Evolutionary conservation across 2,329 filamentous ascomycete species (phyloP).

Genomic region (Sclerotinia borealis): DNA sequence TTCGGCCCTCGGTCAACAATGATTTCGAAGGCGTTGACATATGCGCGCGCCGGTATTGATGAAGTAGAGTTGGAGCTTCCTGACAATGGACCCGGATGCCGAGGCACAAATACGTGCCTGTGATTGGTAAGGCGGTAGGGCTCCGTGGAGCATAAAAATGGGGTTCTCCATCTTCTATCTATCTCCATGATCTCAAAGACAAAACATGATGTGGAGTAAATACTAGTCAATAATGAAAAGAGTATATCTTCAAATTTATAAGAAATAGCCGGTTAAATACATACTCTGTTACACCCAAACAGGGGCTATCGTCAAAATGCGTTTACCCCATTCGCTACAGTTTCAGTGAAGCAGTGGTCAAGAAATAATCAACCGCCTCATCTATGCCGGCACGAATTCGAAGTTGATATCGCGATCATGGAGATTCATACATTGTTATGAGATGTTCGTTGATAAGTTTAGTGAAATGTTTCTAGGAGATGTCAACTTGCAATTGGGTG

Average conservation of each 20-base stretch:
- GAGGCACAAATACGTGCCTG: background rate
- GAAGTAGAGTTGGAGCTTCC: background rate
- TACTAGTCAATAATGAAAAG: background rate
- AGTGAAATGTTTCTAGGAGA: background rate
- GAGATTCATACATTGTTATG: background rate
- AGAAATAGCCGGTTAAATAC: background rate
- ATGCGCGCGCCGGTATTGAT: background rate
- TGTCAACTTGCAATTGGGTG: background rate
- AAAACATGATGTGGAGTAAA: background rate
- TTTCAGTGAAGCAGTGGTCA: too few species aligned
- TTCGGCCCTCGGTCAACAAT: constrained; percentile 19
- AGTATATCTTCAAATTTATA: background rate
- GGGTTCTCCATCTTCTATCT: background rate
- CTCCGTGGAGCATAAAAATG: background rate
- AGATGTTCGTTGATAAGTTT: background rate
- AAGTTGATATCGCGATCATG: background rate
- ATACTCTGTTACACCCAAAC: background rate
- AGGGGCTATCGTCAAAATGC: background rate
- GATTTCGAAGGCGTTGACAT: background rate
- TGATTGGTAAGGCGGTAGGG: background rate
- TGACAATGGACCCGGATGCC: background rate
- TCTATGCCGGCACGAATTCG: background rate
- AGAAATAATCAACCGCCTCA: background rate
- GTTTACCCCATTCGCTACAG: background rate
- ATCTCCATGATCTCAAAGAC: background rate